Evolutionary conservation across 2,329 filamentous ascomycete species (phyloP), one percentile per base, ranked within the genome.

Genomic region (Fusarium algeriense): DNA sequence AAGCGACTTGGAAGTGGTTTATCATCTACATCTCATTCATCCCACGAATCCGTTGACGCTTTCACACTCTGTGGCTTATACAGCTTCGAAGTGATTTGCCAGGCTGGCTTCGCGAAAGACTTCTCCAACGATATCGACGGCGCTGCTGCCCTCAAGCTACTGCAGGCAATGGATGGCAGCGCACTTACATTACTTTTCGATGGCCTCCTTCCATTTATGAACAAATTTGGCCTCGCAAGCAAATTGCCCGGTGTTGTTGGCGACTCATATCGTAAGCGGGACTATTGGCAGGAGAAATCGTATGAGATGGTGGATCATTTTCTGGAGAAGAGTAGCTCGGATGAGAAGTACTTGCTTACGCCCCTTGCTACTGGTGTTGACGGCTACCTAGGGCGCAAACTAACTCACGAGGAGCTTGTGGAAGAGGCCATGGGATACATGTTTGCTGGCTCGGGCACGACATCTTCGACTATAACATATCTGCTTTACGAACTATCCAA

Each of bases 1-100:
- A 12, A 4, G 0, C 20, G 48, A 0, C 48, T 50, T 0, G 35
- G 23, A n/a, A n/a, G 30, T 2, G 32, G 32, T 0, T 23, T 6
- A 11, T 35, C 48, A 15, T 35, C 48, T 26, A 23, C 23, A 23
- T 30, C 30, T 30, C 7, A 8, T 30, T 30, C 30, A 9, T 30
- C 30, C 30, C 30, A 9, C 30, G 30, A 11, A 30, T 20, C 32
- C 1, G 12, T 50, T 12, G 48, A 50, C 4, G 48, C 32, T 6
- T 50, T 23, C 20, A 35, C 2, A 10, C 3, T 50, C 0, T 50
- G 48, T n/a, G 32, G 48, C 23, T 32, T 50, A 12, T 50, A 35
- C 15, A 50, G 48, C 6, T 1, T 50, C 6, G 48, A 50, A 15
- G 48, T 50, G 3, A 35, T 50, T 9, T 50, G 32, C 15, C 48